Evolutionary conservation across 2,329 filamentous ascomycete genomes (phyloP).

Genomic region (Alternaria incomplexa): DNA sequence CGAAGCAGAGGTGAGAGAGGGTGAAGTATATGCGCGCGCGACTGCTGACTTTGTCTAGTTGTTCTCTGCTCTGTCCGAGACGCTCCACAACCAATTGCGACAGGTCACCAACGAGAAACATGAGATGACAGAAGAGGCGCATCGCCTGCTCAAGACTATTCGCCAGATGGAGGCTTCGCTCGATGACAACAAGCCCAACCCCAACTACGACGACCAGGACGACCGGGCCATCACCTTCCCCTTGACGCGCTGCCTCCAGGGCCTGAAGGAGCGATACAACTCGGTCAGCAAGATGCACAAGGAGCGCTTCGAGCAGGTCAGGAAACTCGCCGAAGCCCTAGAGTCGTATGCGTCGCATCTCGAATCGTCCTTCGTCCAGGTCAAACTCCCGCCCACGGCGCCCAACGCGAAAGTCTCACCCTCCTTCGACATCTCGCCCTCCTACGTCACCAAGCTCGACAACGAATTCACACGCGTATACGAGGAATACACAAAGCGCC

Average conservation of each 20-base stretch:
- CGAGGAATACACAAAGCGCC: constrained; percentile 89
- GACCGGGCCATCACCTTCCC: constrained; percentile 82
- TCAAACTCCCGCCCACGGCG: constrained; percentile 82
- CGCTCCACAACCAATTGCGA: constrained; percentile 86
- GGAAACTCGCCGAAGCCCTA: constrained; percentile 91
- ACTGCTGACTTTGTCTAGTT: constrained; percentile 62
- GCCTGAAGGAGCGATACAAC: constrained; percentile 83
- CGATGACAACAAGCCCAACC: constrained; percentile 72
- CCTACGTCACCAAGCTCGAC: constrained; percentile 86
- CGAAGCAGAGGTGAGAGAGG: constrained; percentile 76
- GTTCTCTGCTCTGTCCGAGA: constrained; percentile 89
- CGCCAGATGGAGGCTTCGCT: constrained; percentile 93
- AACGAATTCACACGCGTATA: constrained; percentile 93
- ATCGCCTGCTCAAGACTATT: constrained; percentile 82
- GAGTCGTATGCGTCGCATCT: constrained; percentile 97
- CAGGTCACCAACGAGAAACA: constrained; percentile 88
- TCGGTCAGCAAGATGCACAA: constrained; percentile 82
- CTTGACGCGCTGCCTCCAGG: constrained; percentile 77
- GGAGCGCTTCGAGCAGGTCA: constrained; percentile 94
- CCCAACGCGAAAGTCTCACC: constrained; percentile 78
- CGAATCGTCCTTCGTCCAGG: constrained; percentile 83
- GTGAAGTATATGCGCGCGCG: background rate
- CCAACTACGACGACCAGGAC: constrained; percentile 70
- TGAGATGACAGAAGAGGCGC: constrained; percentile 85
- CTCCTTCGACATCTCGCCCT: constrained; percentile 88